phyloP scores from a whole-genome alignment of 2,329 filamentous ascomycete species.

The Xylariaceae sp. region DNA sequence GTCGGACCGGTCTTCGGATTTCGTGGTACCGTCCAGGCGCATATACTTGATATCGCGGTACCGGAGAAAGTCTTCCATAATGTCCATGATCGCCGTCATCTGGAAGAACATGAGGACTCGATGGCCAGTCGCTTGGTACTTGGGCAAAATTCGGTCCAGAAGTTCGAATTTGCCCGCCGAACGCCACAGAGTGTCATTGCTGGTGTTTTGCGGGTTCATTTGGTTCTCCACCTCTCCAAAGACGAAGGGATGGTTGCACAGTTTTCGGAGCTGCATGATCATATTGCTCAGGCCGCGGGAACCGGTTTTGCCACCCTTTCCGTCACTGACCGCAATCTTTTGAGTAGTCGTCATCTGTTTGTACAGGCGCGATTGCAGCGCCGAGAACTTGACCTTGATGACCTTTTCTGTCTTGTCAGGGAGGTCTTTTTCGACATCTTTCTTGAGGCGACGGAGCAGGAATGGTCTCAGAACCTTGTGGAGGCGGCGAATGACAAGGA shows the following conservation, averaged over 20 bases:
- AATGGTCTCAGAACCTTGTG: conserved; percentile 97
- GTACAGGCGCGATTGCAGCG: conserved; percentile 87
- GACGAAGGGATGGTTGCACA: conserved; percentile 98
- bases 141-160: conserved; percentile 83
- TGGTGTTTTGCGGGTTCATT: conserved; percentile 83
- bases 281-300: conserved; percentile 97
- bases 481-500: conserved; percentile 94
- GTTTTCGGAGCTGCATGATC: conserved; percentile 98
- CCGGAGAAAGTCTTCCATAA: conserved; percentile 97
- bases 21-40: conserved; percentile 91
- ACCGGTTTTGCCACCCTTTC: conserved; percentile 89
- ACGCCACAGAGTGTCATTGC: conserved; percentile 91
- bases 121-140: conserved; percentile 86
- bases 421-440: conserved; percentile 97
- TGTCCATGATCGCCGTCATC: conserved; percentile 99
- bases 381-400: conserved; percentile 98
- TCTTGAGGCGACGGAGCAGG: conserved; percentile 96
- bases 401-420: conserved; percentile 99
- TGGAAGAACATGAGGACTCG: conserved; percentile 99
- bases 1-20: conserved; percentile 93
- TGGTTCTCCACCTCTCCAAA: conserved; percentile 97
- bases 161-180: conserved; percentile 96
- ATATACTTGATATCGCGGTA: conserved; percentile 78
- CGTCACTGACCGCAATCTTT: conserved; percentile 87
- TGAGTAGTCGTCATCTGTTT: conserved; percentile 97